phyloP scores from a whole-genome alignment of 1,284 basidiomycete genomes.

The Melampsora larici-populina region DNA sequence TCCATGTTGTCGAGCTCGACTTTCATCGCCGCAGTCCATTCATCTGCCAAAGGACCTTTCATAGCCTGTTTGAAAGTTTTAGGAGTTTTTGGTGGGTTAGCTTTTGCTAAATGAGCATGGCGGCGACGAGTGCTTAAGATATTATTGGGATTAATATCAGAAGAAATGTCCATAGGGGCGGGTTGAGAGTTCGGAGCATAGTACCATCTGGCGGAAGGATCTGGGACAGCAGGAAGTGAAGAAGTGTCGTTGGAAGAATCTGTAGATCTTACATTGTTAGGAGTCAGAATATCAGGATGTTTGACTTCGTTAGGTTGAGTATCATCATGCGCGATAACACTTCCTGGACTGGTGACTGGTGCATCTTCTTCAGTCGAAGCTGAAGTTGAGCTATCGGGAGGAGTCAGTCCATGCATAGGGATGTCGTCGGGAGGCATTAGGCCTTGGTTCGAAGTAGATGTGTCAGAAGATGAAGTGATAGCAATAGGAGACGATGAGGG shows the following conservation, averaged over 20 bases:
- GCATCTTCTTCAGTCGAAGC: no score
- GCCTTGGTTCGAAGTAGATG: no score
- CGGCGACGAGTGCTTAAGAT: not conserved
- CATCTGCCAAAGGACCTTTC: not conserved
- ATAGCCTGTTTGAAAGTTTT: conserved; percentile 22
- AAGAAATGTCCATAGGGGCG: not conserved
- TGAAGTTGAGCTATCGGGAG: no score
- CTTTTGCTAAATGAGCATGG: not conserved
- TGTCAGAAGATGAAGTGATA: not conserved
- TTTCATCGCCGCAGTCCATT: conserved; percentile 3
- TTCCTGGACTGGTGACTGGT: not conserved
- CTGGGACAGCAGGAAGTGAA: not conserved
- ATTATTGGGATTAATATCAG: not conserved
- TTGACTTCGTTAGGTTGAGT: not conserved
- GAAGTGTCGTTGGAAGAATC: no score
- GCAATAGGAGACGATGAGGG: not conserved
- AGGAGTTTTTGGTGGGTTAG: not conserved
- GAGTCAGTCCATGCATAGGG: no score
- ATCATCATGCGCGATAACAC: no score
- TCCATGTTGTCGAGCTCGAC: no score
- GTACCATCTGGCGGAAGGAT: not conserved
- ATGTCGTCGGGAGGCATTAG: no score
- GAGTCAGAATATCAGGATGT: no score
- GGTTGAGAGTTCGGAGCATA: no score
- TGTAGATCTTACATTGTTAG: no score